Evolutionary conservation across 768 basidiomycete genomes (phyloP), one percentile per base, ranked within the genome.

Genomic region (Leccinellum albellum): DNA sequence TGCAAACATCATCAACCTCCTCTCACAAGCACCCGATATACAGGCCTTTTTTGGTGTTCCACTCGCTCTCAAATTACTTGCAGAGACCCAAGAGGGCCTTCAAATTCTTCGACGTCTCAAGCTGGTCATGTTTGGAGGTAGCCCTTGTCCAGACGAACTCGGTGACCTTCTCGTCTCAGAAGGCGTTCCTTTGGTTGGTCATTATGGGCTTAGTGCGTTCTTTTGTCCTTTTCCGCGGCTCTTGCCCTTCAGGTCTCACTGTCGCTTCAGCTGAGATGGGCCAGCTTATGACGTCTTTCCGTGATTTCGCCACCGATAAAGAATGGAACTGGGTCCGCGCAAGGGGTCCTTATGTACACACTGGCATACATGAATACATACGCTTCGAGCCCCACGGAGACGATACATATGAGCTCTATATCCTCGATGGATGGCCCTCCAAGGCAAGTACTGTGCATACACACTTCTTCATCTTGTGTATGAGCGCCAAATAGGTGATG

Each of bases 291-390:
- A 79, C 76, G 51, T 82, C 80, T 10, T 72, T 75, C 49, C 77
- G 81, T 24, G 74, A 81, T 56, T 81, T 78, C 54, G 66, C 65
- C 4, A 71, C 61, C 4, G 82, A 85, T 71, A 83, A 82, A 64
- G 77, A 58, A 13, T 84, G 83, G 82, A 81, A 80, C 61, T 84
- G 79, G 77, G 64, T 79, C 46, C 75, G 78, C 29, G 58, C 69
- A 15, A 70, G 67, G 24, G 64, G 67, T 2, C 61, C 64, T 0
- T n/a, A 64, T 46, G 20, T 62, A 7, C 54, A 56, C 13, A 58
- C 61, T 1, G 54, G 58, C 1, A 51, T 71, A 45, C 51, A 60
- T 14, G 55, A 69, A 21, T 83, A 76, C 64, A 54, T 81, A 50
- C 71, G 71, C 51, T 75, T 82, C 55, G 79, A 80, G 57, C 68